Conservation (phyloP, 2,329 filamentous ascomycete species). For the Colletotrichum sansevieriae region DNA sequence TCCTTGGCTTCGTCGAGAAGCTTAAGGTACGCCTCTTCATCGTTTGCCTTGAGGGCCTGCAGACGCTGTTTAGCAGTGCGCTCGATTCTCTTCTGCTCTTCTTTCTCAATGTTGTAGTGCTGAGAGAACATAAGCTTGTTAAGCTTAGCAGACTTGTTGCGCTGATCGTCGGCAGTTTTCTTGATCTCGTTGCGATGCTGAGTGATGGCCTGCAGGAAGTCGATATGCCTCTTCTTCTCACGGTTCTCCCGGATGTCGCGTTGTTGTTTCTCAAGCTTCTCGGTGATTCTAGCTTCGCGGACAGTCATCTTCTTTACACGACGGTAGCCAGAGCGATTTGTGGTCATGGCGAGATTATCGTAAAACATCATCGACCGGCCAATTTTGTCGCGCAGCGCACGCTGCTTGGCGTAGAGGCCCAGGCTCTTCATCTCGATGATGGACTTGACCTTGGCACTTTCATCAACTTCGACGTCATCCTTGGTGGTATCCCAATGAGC, state of each 20-base stretch:
- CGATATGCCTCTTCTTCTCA: constrained; percentile 96
- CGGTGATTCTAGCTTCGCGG: constrained; percentile 94
- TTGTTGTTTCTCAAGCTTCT: constrained; percentile 99
- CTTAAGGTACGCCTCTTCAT: constrained; percentile 98
- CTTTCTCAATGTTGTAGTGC: constrained; percentile 97
- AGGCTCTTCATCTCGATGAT: constrained; percentile 97
- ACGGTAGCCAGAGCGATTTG: constrained; percentile 90
- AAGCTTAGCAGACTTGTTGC: constrained; percentile 84
- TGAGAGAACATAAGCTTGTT: constrained; percentile 90
- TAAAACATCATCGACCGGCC: constrained; percentile 94
- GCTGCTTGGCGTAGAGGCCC: constrained; percentile 88
- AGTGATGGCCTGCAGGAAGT: constrained; percentile 90
- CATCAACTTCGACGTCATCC: constrained; percentile 76
- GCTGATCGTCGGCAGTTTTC: constrained; percentile 75
- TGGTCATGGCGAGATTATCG: constrained; percentile 96
- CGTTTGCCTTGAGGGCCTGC: constrained; percentile 97
- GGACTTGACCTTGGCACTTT: constrained; percentile 87
- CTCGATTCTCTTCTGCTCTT: constrained; percentile 98
- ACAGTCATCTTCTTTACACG: constrained; percentile 98
- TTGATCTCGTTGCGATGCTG: constrained; percentile 85
- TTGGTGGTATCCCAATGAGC: constrained; percentile 88
- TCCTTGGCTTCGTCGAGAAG: constrained; percentile 98
- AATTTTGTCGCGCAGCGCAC: constrained; percentile 85
- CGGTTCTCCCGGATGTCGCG: constrained; percentile 94
- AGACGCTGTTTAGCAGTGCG: constrained; percentile 99